A percentile compares a stretch with the other conserved stretches of the same genome.
Conservation (phyloP, 2,329 filamentous ascomycete species). For the Xylariaceae sp. region DNA sequence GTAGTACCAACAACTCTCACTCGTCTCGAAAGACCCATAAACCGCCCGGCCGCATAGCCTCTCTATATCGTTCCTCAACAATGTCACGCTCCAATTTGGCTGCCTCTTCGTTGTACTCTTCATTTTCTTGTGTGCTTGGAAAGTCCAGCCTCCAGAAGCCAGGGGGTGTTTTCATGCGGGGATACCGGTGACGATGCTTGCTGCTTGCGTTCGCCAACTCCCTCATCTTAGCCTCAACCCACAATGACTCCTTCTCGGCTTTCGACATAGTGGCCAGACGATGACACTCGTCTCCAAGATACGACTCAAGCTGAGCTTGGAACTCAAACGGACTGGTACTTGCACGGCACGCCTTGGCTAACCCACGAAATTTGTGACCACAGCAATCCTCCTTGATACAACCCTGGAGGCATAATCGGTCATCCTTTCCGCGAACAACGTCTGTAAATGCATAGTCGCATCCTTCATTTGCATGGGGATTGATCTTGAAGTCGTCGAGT, state of each 20-base stretch:
- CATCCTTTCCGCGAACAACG: constrained; percentile 64
- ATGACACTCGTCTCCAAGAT: constrained; percentile 54
- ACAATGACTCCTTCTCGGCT: constrained; percentile 58
- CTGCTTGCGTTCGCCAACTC: constrained; percentile 70
- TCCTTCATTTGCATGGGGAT: constrained; percentile 66
- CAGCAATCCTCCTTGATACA: constrained; percentile 75
- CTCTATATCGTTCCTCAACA: constrained; percentile 68
- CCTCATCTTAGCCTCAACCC: constrained; percentile 71
- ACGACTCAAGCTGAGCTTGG: constrained; percentile 46
- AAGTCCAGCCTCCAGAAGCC: constrained; percentile 92
- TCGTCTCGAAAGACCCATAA: constrained; percentile 82
- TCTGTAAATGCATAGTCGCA: constrained; percentile 68
- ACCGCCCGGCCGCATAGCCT: constrained; percentile 73
- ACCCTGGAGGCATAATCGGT: constrained; percentile 65
- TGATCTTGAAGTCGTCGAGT: constrained; percentile 75
- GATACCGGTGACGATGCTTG: constrained; percentile 70
- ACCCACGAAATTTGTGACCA: constrained; percentile 62
- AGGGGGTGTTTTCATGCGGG: constrained; percentile 67
- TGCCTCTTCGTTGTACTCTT: constrained; percentile 60
- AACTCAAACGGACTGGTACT: constrained; percentile 28
- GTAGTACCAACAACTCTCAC: constrained; percentile 30
- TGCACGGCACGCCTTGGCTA: constrained; percentile 52
- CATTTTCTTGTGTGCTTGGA: constrained; percentile 76
- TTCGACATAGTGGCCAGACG: constrained; percentile 53
- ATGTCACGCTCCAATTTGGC: constrained; percentile 56